A percentile compares a stretch with the other conserved stretches of the same genome.
Conservation (phyloP, 1,284 basidiomycete genomes). For the Vanrija humicola region DNA sequence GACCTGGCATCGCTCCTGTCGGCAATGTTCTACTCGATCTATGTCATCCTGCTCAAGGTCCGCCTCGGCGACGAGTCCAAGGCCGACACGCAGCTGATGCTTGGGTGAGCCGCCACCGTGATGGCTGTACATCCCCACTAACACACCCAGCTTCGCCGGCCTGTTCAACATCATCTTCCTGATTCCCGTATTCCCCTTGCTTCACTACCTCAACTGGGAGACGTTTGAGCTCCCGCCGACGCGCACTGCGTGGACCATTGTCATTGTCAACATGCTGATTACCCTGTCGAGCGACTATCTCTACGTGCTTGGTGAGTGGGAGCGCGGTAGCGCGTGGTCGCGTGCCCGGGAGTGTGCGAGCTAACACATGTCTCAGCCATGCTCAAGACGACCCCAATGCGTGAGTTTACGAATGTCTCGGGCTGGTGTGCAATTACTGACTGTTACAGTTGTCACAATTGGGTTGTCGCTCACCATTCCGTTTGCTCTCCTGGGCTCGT, state of each 20-base stretch:
- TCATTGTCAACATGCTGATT: slow-evolving; percentile 81
- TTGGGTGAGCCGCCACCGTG: slow-evolving; percentile 55
- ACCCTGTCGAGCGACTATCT: slow-evolving; percentile 80
- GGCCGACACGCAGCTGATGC: slow-evolving; percentile 88
- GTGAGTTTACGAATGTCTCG: slow-evolving; percentile 21
- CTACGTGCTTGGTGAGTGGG: slow-evolving; percentile 56
- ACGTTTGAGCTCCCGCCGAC: slow-evolving; percentile 68
- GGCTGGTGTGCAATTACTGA: neutral
- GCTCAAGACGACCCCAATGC: slow-evolving; percentile 89
- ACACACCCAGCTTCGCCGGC: slow-evolving; percentile 64
- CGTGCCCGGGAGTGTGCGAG: slow-evolving; percentile 11
- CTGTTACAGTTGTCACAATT: slow-evolving; percentile 69
- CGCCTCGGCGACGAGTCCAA: slow-evolving; percentile 76
- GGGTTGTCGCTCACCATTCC: slow-evolving; percentile 90
- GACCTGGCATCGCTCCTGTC: slow-evolving; percentile 76
- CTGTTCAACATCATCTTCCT: slow-evolving; percentile 77
- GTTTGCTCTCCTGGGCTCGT: slow-evolving; percentile 44
- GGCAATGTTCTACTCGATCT: slow-evolving; percentile 83
- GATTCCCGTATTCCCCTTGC: slow-evolving; percentile 75
- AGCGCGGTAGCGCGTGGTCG: slow-evolving; percentile 9
- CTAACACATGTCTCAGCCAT: slow-evolving; percentile 59
- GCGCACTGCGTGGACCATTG: slow-evolving; percentile 58
- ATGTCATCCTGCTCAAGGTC: slow-evolving; percentile 88
- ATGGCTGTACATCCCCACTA: slow-evolving; percentile 3
- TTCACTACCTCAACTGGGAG: slow-evolving; percentile 75